phyloP scores from a whole-genome alignment of 768 basidiomycete species.

The Trametes coccinea region DNA sequence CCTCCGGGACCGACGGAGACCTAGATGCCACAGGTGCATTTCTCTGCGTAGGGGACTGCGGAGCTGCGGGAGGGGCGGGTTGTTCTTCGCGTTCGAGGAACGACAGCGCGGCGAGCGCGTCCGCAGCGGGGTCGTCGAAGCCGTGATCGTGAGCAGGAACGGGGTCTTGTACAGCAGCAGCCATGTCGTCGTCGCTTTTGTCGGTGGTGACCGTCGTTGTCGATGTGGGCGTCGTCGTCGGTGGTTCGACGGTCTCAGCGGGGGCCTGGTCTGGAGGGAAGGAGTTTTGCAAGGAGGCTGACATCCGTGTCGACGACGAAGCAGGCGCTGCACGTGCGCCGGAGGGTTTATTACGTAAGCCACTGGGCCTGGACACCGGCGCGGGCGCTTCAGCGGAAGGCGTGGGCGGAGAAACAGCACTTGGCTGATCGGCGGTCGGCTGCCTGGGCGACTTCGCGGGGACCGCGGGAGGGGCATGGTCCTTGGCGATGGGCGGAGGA shows the following conservation, averaged over 20 bases:
- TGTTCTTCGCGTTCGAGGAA: slow-evolving; percentile 62
- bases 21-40: slow-evolving; percentile 33
- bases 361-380: slow-evolving; percentile 26
- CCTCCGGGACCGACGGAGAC: slow-evolving; percentile 30
- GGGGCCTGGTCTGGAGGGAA: slow-evolving; percentile 13
- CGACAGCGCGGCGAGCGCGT: slow-evolving; percentile 77
- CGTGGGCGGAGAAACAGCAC: slow-evolving; percentile 1
- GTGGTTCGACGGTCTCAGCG: neutral
- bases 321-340: slow-evolving; percentile 75
- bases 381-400: slow-evolving; percentile 8
- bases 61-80: slow-evolving; percentile 31
- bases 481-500: slow-evolving; percentile 4
- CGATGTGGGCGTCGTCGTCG: slow-evolving; percentile 17
- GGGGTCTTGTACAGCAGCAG: slow-evolving; percentile 24
- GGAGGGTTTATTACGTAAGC: slow-evolving; percentile 67
- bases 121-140: slow-evolving; percentile 52
- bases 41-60: slow-evolving; percentile 34
- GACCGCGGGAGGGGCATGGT: slow-evolving; percentile 12
- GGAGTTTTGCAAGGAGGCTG: slow-evolving; percentile 22
- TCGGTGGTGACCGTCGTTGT: slow-evolving; percentile 21
- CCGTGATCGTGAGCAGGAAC: slow-evolving; percentile 12
- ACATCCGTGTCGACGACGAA: slow-evolving; percentile 33
- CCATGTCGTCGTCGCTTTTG: slow-evolving; percentile 14
- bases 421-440: neutral
- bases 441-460: slow-evolving; percentile 15